These are phyloP conservation scores for Cudoniella acicularis DNA, from an alignment of 495 filamentous ascomycete species.

Conservation along the genomic window DNA sequence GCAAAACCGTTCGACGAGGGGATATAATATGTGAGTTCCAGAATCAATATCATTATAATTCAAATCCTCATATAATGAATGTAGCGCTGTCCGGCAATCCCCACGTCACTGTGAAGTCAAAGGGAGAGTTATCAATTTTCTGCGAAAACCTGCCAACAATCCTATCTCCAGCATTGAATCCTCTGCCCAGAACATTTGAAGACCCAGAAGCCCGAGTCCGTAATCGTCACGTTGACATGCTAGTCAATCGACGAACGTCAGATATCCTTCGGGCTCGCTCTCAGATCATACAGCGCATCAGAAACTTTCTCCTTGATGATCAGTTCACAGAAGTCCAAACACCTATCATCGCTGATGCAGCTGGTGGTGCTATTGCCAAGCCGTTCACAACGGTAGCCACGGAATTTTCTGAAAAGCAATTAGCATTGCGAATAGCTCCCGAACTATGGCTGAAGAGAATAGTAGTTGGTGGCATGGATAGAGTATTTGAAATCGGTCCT, in stretches of 20 bases:
- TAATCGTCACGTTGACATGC: slow-evolving; percentile 76
- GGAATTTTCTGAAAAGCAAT: slow-evolving; percentile 61
- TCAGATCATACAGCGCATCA: slow-evolving; percentile 67
- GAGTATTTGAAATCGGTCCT: slow-evolving; percentile 88
- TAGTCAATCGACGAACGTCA: slow-evolving; percentile 61
- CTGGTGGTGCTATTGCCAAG: slow-evolving; percentile 79
- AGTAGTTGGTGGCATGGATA: slow-evolving; percentile 84
- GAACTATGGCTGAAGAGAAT: slow-evolving; percentile 94
- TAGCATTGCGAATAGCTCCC: slow-evolving; percentile 82
- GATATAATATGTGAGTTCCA: slow-evolving; percentile 69
- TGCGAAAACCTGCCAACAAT: slow-evolving; percentile 64
- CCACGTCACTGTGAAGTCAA: slow-evolving; percentile 51
- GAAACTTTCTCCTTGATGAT: slow-evolving; percentile 64
- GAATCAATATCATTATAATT: slow-evolving; percentile 5
- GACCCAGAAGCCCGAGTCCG: slow-evolving; percentile 63
- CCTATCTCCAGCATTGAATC: slow-evolving; percentile 72
- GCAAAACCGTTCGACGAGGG: slow-evolving; percentile 58
- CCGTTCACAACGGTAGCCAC: slow-evolving; percentile 76
- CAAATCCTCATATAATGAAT: slow-evolving; percentile 19
- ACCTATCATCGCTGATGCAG: slow-evolving; percentile 72
- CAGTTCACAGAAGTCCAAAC: slow-evolving; percentile 85
- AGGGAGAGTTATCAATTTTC: slow-evolving; percentile 74
- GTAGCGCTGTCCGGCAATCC: slow-evolving; percentile 67
- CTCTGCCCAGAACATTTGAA: slow-evolving; percentile 60
- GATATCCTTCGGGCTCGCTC: slow-evolving; percentile 72